Evolutionary conservation across 2,329 filamentous ascomycete genomes (phyloP).

Genomic region (Aspergillus pseudoterreus): DNA sequence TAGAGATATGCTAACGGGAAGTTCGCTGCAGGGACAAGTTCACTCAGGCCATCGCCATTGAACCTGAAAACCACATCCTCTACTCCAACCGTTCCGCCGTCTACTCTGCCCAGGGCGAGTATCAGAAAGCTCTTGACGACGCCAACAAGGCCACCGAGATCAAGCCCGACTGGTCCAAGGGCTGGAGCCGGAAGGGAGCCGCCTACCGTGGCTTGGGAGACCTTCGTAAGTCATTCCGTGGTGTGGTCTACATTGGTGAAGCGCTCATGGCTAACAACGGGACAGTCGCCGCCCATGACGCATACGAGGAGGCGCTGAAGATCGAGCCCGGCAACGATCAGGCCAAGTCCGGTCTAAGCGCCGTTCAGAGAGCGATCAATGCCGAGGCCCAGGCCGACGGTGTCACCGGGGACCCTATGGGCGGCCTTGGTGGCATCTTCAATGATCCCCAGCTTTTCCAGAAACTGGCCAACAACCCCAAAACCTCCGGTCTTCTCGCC

Average conservation of each 20-base stretch:
- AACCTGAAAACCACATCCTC: slow-evolving; percentile 89
- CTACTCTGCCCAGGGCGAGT: slow-evolving; percentile 86
- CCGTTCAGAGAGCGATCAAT: slow-evolving; percentile 85
- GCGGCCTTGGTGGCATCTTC: slow-evolving; percentile 87
- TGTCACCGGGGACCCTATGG: slow-evolving; percentile 61
- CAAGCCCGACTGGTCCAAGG: slow-evolving; percentile 98
- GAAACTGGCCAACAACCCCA: slow-evolving; percentile 91
- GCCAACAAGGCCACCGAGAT: slow-evolving; percentile 89
- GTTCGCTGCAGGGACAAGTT: slow-evolving; percentile 72
- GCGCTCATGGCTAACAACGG: neutral
- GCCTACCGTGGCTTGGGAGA: slow-evolving; percentile 86
- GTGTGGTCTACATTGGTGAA: slow-evolving; percentile 11
- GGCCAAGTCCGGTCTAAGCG: slow-evolving; percentile 80
- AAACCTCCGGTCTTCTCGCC: slow-evolving; percentile 76
- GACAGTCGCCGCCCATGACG: slow-evolving; percentile 72
- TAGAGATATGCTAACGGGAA: neutral
- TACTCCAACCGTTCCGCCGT: slow-evolving; percentile 93
- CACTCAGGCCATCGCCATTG: slow-evolving; percentile 83
- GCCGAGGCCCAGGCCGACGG: slow-evolving; percentile 64
- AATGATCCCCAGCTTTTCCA: slow-evolving; percentile 83
- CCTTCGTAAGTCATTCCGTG: slow-evolving; percentile 51
- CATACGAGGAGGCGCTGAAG: slow-evolving; percentile 93
- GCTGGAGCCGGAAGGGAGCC: slow-evolving; percentile 88
- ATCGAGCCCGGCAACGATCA: slow-evolving; percentile 87
- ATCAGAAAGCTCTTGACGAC: slow-evolving; percentile 78